Percentiles rank a stretch among this genome's conserved stretches.
Evolutionary conservation across 2,329 filamentous ascomycete species (phyloP).

Genomic region (Ascocoryne sarcoides): DNA sequence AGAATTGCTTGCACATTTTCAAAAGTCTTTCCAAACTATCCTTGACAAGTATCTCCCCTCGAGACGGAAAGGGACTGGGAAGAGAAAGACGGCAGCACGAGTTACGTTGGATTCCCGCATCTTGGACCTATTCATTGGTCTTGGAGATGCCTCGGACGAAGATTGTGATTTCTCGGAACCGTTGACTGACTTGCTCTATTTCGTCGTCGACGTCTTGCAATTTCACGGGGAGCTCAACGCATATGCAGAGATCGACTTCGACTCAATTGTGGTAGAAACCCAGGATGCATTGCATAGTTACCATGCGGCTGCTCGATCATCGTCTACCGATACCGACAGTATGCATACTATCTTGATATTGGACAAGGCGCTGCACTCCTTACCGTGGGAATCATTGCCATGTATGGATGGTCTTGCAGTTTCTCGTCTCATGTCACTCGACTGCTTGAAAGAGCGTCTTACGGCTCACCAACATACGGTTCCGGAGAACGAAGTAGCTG

Average conservation of each 20-base stretch:
- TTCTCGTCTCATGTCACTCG: conserved; percentile 80
- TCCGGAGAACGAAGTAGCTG: conserved; percentile 22
- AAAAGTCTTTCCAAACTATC: conserved; percentile 67
- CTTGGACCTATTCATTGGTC: conserved; percentile 78
- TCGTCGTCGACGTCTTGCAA: conserved; percentile 91
- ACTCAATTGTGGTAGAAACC: conserved; percentile 80
- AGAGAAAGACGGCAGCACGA: conserved; percentile 36
- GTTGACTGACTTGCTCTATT: conserved; percentile 88
- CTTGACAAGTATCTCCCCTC: conserved; percentile 83
- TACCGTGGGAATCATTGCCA: conserved; percentile 93
- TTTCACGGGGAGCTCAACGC: conserved; percentile 95
- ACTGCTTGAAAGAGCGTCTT: conserved; percentile 70
- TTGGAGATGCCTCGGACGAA: conserved; percentile 63
- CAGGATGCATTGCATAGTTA: conserved; percentile 77
- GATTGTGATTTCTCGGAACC: conserved; percentile 75
- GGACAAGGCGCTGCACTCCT: conserved; percentile 81
- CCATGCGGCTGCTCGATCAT: conserved; percentile 42
- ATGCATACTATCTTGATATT: conserved; percentile 80
- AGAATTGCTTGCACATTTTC: conserved; percentile 64
- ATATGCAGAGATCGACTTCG: conserved; percentile 96
- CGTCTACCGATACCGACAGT: conserved; percentile 29
- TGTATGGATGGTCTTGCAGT: conserved; percentile 73
- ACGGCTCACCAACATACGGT: conserved; percentile 28
- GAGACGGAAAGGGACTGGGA: conserved; percentile 53
- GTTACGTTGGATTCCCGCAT: conserved; percentile 56